Evolutionary conservation across 495 filamentous ascomycete genomes (phyloP), one percentile per base, ranked within the genome.

Genomic region (Xylaria grammica): DNA sequence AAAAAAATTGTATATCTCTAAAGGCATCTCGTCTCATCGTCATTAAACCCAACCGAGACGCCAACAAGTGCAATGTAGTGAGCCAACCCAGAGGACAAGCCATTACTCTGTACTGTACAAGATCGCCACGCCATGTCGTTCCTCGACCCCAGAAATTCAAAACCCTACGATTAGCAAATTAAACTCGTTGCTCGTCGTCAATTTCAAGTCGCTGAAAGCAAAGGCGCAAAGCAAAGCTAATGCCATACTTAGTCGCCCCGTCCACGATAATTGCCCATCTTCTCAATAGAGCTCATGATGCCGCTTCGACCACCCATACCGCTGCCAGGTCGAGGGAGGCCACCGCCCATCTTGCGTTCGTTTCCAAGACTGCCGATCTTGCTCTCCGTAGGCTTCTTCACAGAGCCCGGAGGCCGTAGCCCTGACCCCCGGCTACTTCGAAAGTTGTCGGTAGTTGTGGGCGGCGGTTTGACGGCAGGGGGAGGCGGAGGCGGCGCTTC

Each of bases 201-300:
- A 50, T 3, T 1, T 7, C 22, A 27, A 20, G 29, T 51, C 46
- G n/a, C 46, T n/a, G 34, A 61, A 52, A 52, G 48, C 4, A 44
- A 56, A 40, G 30, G 48, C 51, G 48, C 32, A 13, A 13, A 46
- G 20, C 15, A 27, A 40, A 50, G 24, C 26, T 3, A 20, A 51
- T 8, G 8, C 32, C 42, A 38, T 15, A 17, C 38, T 59, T 67
- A 72, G 19, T 74, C 70, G 34, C 64, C 69, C 22, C 73, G 64
- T 45, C 73, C 51, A 22, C 77, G 70, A 63, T 82, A 79, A 58
- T 74, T 78, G 15, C 87, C 87, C 88, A 90, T 90, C 74, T 85
- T 82, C 77, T 90, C 89, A 75, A 90, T 89, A 6, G 86, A 88
- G 49, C 83, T 85, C 89, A 91, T 89, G 63, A 90, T 88, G 42